phyloP scores from a whole-genome alignment of 306 rosid species.

The Lagenaria siceraria region DNA sequence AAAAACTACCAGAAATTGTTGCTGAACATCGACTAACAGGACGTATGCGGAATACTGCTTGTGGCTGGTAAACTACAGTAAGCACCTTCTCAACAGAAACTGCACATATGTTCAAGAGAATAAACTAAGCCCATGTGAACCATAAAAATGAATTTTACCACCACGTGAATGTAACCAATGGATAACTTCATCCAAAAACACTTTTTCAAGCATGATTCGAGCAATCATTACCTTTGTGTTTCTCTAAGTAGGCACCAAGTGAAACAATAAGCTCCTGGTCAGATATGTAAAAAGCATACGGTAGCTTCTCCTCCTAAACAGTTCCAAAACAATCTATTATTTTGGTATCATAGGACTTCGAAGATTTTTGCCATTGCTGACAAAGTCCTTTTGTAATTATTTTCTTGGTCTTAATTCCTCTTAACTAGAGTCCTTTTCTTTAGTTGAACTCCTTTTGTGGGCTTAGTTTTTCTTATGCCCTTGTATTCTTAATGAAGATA shows the following conservation, averaged over 20 bases:
- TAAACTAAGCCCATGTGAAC: neutral
- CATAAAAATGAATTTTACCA: neutral
- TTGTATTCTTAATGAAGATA: neutral
- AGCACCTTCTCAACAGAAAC: constrained; percentile 92
- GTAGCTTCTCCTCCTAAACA: constrained; percentile 80
- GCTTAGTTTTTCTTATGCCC: too few relatives aligned
- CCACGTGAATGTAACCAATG: neutral
- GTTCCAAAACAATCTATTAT: neutral
- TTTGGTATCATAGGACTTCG: neutral
- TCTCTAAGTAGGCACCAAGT: constrained; percentile 67
- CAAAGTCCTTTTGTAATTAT: too few relatives aligned
- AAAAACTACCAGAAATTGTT: constrained; percentile 69
- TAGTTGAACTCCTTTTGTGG: too few relatives aligned
- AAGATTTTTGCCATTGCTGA: neutral
- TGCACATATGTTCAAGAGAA: constrained; percentile 21
- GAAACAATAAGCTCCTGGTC: constrained; percentile 68
- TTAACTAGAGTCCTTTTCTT: too few relatives aligned
- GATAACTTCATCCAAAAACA: neutral
- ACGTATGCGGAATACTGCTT: constrained; percentile 76
- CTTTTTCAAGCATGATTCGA: neutral
- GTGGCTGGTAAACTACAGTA: constrained; percentile 88
- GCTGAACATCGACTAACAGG: constrained; percentile 83
- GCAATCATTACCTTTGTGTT: constrained; percentile 46
- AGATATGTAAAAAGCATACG: constrained; percentile 68
- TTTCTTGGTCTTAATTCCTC: too few relatives aligned